Base-by-base conservation (phyloP, 495 filamentous ascomycete species). In the Trichoderma asperelloides region DNA sequence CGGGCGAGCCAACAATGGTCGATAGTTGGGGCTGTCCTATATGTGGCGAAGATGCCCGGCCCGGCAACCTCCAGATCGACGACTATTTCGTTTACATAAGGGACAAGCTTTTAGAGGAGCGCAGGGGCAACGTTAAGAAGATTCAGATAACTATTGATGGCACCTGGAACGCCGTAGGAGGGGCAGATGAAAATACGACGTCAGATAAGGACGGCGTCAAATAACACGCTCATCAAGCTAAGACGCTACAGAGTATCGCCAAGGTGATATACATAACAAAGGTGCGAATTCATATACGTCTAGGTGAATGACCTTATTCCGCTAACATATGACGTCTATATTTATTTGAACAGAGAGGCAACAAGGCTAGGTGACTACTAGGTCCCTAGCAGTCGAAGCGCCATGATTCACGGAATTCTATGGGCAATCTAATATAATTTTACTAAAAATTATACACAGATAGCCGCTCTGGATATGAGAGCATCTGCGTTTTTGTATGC, bases 11-110 rank as follows among this genome's bases (percentile, higher is more conserved):
- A 0, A 82, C 83, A 41, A 79, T 85, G 66, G 81, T 85, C n/a
- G 91, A 95, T 64, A 84, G 86, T 65, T 96, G 93, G 91, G 84
- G 79, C 49, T 97, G 93, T 71, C 93, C 93, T 0, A 84, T 95
- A 64, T 96, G 93, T 75, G 79, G 82, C 40, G 72, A 71, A 39
- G 92, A 96, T 72, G 91, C 89, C 9, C 82, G 92, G 11, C 93
- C 93, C 0, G 81, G 84, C 30, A 83, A 73, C 49, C 78, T 96
- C 13, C 70, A 85, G 23, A 77, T 91, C 13, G 93, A 96, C 73
- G 81, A 79, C 5, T 96, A 91, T 71, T 79, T 96, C 49, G 73
- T 78, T 27, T 77, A 82, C 4, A 83, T 96, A 1, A 83, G 81
- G 45, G 67, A 70, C 6, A 71, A 80, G 55, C 75, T 92, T 3